phyloP scores from a whole-genome alignment of 106 monocot species.

The Allium cepa region DNA sequence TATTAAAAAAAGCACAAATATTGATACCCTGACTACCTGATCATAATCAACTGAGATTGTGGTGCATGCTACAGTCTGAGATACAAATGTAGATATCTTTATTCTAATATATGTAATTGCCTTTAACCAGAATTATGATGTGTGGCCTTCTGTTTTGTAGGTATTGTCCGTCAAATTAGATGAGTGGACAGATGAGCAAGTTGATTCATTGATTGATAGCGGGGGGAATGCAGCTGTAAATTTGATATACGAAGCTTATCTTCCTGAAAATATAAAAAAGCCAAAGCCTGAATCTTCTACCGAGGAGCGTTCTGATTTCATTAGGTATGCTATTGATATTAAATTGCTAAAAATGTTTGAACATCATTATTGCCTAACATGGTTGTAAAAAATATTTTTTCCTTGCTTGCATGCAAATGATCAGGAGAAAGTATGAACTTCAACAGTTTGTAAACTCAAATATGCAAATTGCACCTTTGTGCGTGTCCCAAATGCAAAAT shows the following conservation, averaged over 20 bases:
- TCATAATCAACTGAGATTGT: too few species aligned
- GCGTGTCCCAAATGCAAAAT: not conserved
- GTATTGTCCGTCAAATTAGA: constrained; percentile 72
- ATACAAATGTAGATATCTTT: too few species aligned
- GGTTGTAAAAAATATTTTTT: not conserved
- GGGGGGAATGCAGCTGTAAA: constrained; percentile 71
- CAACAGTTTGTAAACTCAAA: constrained; percentile 51
- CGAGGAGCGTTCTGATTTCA: constrained; percentile 70
- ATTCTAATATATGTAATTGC: too few species aligned
- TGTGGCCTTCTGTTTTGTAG: constrained; percentile 25
- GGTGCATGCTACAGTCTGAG: too few species aligned
- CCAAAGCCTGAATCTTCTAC: constrained; percentile 47
- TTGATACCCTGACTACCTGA: too few species aligned
- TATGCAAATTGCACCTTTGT: constrained; percentile 1
- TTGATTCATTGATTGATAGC: constrained; percentile 43
- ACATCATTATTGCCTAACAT: not conserved
- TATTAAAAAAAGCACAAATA: too few species aligned
- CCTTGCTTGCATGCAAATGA: not conserved
- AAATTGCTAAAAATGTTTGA: not conserved
- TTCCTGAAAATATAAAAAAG: constrained; percentile 53
- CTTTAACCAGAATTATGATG: not conserved
- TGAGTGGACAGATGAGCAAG: constrained; percentile 74
- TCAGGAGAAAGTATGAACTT: constrained; percentile 89
- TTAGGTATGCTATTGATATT: constrained; percentile 25
- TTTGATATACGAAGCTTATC: constrained; percentile 68